These are phyloP conservation scores for Cardamine occulta DNA, from an alignment of 345 rosid genomes.

Conservation along the genomic window DNA sequence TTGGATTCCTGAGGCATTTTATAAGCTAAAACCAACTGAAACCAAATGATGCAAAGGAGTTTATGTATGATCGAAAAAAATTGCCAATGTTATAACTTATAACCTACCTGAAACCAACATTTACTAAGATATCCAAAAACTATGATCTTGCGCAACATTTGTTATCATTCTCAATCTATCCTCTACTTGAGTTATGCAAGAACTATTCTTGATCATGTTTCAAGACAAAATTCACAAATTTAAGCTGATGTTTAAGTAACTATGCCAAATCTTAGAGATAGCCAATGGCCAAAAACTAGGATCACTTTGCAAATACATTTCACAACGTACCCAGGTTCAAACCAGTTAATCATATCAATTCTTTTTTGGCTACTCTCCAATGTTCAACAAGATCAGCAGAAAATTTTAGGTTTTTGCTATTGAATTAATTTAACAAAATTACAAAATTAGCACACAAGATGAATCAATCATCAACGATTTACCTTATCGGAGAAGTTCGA, in stretches of 20 bases:
- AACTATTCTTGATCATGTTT: slow-evolving; percentile 17
- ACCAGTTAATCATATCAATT: not conserved
- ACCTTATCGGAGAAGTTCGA: slow-evolving; percentile 15
- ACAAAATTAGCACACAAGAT: slow-evolving; percentile 1
- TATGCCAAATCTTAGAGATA: slow-evolving; percentile 7
- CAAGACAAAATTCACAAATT: not conserved
- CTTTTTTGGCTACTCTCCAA: not conserved
- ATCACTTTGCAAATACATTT: slow-evolving; percentile 3
- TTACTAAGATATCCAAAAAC: not conserved
- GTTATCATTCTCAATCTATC: not conserved
- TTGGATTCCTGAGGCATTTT: not conserved
- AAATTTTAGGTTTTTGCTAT: not conserved
- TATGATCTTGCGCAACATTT: not conserved
- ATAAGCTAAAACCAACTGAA: not conserved
- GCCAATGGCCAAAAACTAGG: not conserved
- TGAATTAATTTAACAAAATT: too few species aligned
- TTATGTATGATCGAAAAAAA: not conserved
- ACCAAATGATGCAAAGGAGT: not conserved
- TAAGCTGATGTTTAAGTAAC: not conserved
- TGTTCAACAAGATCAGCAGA: slow-evolving; percentile 14
- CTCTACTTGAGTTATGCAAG: not conserved
- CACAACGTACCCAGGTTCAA: slow-evolving; percentile 1
- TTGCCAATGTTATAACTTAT: not conserved
- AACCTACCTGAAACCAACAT: slow-evolving; percentile 10
- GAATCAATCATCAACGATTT: not conserved